Conservation (phyloP, 106 monocot species). For the Platanthera guangdongensis region DNA sequence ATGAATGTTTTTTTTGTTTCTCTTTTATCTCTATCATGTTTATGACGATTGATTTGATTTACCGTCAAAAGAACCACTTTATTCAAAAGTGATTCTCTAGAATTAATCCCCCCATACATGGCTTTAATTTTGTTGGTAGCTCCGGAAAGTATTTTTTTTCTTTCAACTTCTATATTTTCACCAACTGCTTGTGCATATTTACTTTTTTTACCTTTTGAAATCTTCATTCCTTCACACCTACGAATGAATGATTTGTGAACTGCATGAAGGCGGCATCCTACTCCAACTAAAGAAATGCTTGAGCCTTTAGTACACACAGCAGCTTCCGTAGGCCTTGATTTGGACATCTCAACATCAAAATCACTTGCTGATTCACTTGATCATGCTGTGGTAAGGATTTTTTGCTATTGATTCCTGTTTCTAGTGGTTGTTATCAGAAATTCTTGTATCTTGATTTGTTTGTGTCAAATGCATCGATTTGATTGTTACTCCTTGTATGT, state of each 20-base stretch:
- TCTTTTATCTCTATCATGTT: not conserved
- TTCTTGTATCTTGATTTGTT: not conserved
- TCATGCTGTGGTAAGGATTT: constrained; percentile 61
- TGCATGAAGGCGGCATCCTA: constrained; percentile 80
- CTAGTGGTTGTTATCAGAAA: not conserved
- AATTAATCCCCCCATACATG: not conserved
- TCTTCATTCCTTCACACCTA: not conserved
- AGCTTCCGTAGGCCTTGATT: constrained; percentile 73
- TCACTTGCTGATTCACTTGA: constrained; percentile 96
- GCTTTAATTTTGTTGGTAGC: not conserved
- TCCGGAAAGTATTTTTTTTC: not conserved
- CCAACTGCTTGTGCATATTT: not conserved
- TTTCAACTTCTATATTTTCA: not conserved
- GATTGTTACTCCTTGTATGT: not conserved
- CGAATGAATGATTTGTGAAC: constrained; percentile 2
- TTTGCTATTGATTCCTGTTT: constrained; percentile 10
- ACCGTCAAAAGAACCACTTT: not conserved
- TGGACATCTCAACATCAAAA: constrained; percentile 93
- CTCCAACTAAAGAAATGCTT: constrained; percentile 94
- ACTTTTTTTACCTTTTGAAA: not conserved
- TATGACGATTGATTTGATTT: not conserved
- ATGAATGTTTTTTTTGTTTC: not conserved
- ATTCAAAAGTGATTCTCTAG: not conserved
- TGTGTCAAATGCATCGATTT: not conserved
- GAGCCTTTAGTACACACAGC: constrained; percentile 87